Conservation (phyloP, 2,329 filamentous ascomycete species). For the Curvularia lunata region DNA sequence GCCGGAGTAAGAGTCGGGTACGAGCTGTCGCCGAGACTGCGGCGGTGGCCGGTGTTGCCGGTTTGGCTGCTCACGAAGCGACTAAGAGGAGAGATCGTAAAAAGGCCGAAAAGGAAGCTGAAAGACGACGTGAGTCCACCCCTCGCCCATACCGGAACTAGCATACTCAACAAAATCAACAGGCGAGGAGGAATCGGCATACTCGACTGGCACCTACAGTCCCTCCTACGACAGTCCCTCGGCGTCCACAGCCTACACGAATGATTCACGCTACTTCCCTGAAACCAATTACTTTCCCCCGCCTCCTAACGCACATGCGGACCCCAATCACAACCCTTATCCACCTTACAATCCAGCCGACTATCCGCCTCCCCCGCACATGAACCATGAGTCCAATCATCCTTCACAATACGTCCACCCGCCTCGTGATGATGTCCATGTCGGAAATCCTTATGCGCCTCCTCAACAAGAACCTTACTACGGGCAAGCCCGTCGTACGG, state of each 20-base stretch:
- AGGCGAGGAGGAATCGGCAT: conserved; percentile 47
- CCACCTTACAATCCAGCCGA: conserved; percentile 53
- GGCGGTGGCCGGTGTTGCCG: conserved; percentile 64
- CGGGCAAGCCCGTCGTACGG: conserved; percentile 46
- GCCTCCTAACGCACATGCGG: conserved; percentile 48
- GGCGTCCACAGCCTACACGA: conserved; percentile 43
- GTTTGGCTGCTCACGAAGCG: conserved; percentile 63
- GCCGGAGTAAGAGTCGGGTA: conserved; percentile 57
- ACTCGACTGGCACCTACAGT: conserved; percentile 43
- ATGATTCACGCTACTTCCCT: conserved; percentile 52
- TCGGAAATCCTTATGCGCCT: conserved; percentile 38
- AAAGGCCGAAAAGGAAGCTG: conserved; percentile 59
- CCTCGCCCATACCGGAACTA: conserved; percentile 17
- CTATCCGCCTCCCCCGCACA: conserved; percentile 46
- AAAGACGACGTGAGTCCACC: conserved; percentile 56
- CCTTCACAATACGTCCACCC: conserved; percentile 40
- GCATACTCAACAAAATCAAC: conserved; percentile 25
- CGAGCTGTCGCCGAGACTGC: conserved; percentile 62
- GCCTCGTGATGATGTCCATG: conserved; percentile 38
- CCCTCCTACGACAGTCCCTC: conserved; percentile 33
- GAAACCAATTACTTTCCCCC: conserved; percentile 58
- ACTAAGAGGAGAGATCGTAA: conserved; percentile 63
- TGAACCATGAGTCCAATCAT: conserved; percentile 35
- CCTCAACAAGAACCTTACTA: conserved; percentile 38
- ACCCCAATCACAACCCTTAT: conserved; percentile 37